Evolutionary conservation across 306 rosid genomes (phyloP).

Genomic region (Glycine tomentella): DNA sequence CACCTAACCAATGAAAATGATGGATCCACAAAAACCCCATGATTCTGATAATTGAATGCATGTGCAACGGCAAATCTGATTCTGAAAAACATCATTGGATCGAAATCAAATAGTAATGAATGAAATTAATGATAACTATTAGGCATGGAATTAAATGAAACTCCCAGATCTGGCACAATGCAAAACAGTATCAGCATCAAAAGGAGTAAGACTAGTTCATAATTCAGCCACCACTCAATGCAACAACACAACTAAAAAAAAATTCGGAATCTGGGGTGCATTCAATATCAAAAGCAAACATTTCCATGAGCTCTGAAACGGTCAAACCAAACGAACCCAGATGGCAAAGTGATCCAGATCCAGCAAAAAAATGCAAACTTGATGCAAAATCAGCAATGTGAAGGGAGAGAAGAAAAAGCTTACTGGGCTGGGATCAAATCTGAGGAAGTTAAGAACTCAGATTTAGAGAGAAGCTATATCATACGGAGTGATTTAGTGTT

Average conservation of each 20-base stretch:
- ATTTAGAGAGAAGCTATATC: conserved; percentile 31
- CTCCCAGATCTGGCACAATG: conserved; percentile 33
- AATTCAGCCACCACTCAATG: conserved; percentile 21
- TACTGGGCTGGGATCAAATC: conserved; percentile 46
- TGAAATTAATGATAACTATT: background rate
- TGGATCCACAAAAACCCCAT: conserved; percentile 44
- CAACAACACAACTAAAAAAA: background rate
- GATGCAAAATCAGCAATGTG: conserved; percentile 4
- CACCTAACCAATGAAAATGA: conserved; percentile 52
- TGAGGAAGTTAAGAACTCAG: conserved; percentile 39
- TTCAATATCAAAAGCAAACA: conserved; percentile 20
- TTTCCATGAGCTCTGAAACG: conserved; percentile 28
- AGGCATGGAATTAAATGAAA: conserved; percentile 15
- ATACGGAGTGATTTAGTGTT: conserved; percentile 37
- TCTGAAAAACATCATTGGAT: conserved; percentile 2
- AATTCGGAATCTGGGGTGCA: background rate
- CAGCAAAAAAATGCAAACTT: conserved; percentile 17
- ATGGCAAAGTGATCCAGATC: conserved; percentile 37
- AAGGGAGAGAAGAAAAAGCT: background rate
- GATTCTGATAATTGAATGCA: conserved; percentile 12
- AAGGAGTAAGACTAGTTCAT: background rate
- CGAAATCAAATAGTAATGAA: conserved; percentile 25
- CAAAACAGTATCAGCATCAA: conserved; percentile 27
- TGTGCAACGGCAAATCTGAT: conserved; percentile 6
- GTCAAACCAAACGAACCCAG: conserved; percentile 43